Conservation (phyloP, 768 basidiomycete genomes). For the Tricholoma furcatifolium region DNA sequence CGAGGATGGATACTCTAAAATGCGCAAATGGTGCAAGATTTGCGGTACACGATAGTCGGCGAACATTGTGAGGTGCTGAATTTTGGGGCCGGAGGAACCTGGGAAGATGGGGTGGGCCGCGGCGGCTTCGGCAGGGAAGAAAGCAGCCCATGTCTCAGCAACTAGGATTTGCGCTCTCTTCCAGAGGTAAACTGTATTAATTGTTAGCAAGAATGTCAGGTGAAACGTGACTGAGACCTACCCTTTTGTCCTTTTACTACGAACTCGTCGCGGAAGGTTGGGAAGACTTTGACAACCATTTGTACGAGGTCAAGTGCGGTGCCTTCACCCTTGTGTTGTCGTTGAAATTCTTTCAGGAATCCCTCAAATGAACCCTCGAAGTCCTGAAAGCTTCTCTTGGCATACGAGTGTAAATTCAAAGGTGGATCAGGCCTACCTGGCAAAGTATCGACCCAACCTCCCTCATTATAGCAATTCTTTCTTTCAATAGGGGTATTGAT, state of each 20-base stretch:
- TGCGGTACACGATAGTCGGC: conserved; percentile 93
- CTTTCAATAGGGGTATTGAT: conserved; percentile 62
- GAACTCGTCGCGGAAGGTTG: conserved; percentile 73
- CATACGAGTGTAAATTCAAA: neutral
- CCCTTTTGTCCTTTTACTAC: conserved; percentile 57
- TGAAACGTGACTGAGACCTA: conserved; percentile 20
- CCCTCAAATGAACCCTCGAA: conserved; percentile 71
- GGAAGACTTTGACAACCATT: conserved; percentile 68
- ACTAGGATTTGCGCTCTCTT: conserved; percentile 91
- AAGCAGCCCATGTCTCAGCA: conserved; percentile 91
- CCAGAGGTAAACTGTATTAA: conserved; percentile 69
- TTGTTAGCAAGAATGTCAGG: neutral
- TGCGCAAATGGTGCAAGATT: conserved; percentile 79
- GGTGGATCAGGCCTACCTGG: conserved; percentile 43
- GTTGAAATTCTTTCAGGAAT: conserved; percentile 63
- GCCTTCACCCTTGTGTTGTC: conserved; percentile 48
- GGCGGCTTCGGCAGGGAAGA: conserved; percentile 57
- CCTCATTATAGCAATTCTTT: conserved; percentile 77
- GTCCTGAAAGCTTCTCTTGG: conserved; percentile 35
- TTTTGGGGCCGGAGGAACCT: conserved; percentile 48
- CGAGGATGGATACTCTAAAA: conserved; percentile 67
- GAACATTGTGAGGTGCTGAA: conserved; percentile 86
- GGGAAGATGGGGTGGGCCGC: conserved; percentile 74
- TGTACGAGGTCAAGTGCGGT: conserved; percentile 74
- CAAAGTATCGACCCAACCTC: conserved; percentile 74